These are phyloP conservation scores for Cyberlindnera euphorbiiphila DNA, from an alignment of 805 yeast species.

Conservation along the genomic window DNA sequence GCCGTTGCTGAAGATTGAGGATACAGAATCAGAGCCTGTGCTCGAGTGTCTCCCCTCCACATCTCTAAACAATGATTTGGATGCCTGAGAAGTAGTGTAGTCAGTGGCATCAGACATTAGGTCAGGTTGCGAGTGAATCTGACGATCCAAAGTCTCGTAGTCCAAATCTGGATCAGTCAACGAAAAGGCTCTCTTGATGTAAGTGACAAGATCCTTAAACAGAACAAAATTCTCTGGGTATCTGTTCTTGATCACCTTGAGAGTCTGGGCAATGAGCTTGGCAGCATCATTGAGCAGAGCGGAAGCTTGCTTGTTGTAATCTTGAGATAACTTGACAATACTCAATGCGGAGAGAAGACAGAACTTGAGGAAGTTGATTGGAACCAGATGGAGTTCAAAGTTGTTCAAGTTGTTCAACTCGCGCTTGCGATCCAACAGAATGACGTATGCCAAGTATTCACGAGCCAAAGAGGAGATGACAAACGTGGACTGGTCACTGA, in stretches of 20 bases:
- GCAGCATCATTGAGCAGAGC: constrained; percentile 16
- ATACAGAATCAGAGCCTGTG: constrained; percentile 5
- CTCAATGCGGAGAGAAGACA: constrained; percentile 22
- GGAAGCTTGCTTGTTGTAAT: constrained; percentile 6
- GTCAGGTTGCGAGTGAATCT: constrained; percentile 4
- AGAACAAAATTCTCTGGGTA: constrained; percentile 27
- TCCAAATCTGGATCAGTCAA: constrained; percentile 11
- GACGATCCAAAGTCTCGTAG: constrained; percentile 6
- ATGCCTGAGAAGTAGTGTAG: constrained; percentile 2
- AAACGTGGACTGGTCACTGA: constrained; percentile 16
- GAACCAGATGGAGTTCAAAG: constrained; percentile 28
- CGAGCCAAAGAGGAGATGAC: constrained; percentile 14
- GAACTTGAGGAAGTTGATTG: constrained; percentile 26
- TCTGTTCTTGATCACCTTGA: constrained; percentile 22
- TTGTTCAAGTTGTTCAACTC: constrained; percentile 23
- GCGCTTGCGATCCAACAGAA: constrained; percentile 19
- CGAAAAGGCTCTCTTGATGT: constrained; percentile 9
- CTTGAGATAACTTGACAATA: constrained; percentile 14
- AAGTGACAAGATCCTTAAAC: constrained; percentile 17
- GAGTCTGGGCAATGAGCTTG: constrained; percentile 14
- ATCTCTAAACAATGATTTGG: not conserved
- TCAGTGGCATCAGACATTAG: constrained; percentile 3
- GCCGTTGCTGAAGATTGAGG: constrained; percentile 10
- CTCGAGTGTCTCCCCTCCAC: constrained; percentile 5
- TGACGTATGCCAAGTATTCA: constrained; percentile 18